Evolutionary conservation across 140 eudicot species (phyloP).

Genomic region (Anethum foeniculum): DNA sequence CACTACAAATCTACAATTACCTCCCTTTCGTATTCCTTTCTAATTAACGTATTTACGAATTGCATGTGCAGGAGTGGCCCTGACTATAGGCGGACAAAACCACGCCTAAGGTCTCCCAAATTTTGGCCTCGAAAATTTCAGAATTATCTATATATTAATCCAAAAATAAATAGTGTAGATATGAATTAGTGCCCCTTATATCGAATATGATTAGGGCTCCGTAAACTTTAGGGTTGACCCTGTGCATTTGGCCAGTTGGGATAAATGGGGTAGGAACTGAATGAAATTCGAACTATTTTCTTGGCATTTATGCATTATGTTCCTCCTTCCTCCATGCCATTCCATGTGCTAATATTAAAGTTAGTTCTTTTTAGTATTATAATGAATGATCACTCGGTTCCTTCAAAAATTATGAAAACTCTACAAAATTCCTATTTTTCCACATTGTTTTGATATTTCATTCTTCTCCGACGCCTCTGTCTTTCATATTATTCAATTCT

Average conservation of each 20-base stretch:
- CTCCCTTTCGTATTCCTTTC: not conserved
- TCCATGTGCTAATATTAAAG: not conserved
- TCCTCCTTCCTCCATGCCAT: not conserved
- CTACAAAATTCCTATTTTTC: not conserved
- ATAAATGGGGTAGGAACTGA: not conserved
- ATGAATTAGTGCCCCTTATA: no score
- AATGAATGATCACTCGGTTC: not conserved
- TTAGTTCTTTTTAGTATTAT: not conserved
- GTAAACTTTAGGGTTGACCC: no score
- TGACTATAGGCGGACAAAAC: no score
- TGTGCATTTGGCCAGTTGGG: not conserved
- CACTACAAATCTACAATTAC: not conserved
- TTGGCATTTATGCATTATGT: not conserved
- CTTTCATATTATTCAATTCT: not conserved
- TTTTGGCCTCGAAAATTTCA: no score
- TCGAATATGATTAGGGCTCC: no score
- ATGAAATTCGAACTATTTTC: not conserved
- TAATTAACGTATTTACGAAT: not conserved
- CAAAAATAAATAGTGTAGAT: no score
- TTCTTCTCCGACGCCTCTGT: not conserved
- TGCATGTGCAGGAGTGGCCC: not conserved
- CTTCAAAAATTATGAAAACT: not conserved
- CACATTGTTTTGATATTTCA: not conserved
- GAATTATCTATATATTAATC: no score
- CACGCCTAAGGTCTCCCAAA: no score